Conservation (phyloP, 148 eudicot species). For the Vaccinium corymbosum region DNA sequence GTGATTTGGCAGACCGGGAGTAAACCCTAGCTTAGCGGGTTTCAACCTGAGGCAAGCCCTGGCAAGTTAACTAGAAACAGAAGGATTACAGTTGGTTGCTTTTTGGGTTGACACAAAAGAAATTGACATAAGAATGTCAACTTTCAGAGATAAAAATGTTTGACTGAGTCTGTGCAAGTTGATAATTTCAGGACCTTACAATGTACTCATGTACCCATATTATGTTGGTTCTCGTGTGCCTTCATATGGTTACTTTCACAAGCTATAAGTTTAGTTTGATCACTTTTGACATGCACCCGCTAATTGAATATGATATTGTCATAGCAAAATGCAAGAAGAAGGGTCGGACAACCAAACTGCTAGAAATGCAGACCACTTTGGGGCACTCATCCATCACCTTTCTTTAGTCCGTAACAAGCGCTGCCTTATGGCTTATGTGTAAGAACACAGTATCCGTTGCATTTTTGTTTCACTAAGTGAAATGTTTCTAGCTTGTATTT, state of each 20-base stretch:
- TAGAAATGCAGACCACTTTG: conserved; percentile 74
- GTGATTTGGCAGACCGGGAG: neutral
- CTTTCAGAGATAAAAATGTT: neutral
- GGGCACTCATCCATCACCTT: conserved; percentile 86
- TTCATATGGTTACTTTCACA: neutral
- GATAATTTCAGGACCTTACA: neutral
- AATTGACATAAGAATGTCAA: conserved; percentile 4
- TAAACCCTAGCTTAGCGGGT: neutral
- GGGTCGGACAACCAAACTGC: conserved; percentile 54
- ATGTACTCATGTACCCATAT: neutral
- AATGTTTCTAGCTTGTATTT: neutral
- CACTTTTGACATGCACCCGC: neutral
- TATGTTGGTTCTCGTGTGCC: neutral
- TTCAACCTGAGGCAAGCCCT: neutral
- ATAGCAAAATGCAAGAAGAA: conserved; percentile 87
- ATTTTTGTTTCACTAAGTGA: neutral
- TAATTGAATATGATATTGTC: conserved; percentile 12
- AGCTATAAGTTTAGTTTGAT: neutral
- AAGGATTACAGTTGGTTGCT: neutral
- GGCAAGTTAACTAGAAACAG: neutral
- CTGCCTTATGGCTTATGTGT: conserved; percentile 88
- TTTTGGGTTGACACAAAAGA: neutral
- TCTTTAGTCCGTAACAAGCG: conserved; percentile 90
- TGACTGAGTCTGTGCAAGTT: neutral
- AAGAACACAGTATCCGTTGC: conserved; percentile 19